phyloP scores from a whole-genome alignment of 371 early-diverging fungal genomes.

The Rhizopus microsporus region DNA sequence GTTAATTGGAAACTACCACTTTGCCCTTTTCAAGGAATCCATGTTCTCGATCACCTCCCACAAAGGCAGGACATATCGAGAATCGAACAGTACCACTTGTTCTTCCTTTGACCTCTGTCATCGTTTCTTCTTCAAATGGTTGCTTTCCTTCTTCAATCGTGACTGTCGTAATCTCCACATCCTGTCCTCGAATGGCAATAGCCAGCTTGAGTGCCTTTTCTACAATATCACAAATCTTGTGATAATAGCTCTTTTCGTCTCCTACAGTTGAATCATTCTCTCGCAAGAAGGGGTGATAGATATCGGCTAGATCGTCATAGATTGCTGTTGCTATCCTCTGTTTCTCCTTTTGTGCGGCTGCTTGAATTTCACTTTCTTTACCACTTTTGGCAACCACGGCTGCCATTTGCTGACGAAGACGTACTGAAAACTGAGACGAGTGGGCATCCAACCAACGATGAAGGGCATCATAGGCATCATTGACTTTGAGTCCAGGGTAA shows the following conservation, averaged over 20 bases:
- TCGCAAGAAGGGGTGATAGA: constrained; percentile 47
- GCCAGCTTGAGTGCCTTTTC: constrained; percentile 55
- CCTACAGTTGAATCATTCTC: constrained; percentile 41
- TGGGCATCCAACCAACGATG: constrained; percentile 52
- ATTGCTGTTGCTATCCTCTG: constrained; percentile 32
- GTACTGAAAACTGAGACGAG: constrained; percentile 50
- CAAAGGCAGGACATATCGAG: constrained; percentile 38
- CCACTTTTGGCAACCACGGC: constrained; percentile 54
- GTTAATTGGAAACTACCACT: constrained; percentile 37
- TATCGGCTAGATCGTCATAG: constrained; percentile 47
- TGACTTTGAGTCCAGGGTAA: constrained; percentile 55
- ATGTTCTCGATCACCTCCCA: constrained; percentile 43
- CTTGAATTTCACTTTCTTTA: constrained; percentile 46
- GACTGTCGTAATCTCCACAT: constrained; percentile 54
- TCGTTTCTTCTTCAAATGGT: constrained; percentile 44
- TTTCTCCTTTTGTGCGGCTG: constrained; percentile 42
- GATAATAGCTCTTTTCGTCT: constrained; percentile 39
- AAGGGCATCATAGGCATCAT: constrained; percentile 54
- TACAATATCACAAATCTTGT: constrained; percentile 55
- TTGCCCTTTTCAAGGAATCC: constrained; percentile 53
- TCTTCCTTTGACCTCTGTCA: constrained; percentile 41
- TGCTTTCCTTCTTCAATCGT: constrained; percentile 48
- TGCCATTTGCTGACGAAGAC: constrained; percentile 62
- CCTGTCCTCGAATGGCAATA: constrained; percentile 60
- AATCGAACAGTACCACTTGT: constrained; percentile 31